Evolutionary conservation across 805 yeast species (phyloP), one percentile per base, ranked within the genome.

Genomic region (Yamadazyma olivae): DNA sequence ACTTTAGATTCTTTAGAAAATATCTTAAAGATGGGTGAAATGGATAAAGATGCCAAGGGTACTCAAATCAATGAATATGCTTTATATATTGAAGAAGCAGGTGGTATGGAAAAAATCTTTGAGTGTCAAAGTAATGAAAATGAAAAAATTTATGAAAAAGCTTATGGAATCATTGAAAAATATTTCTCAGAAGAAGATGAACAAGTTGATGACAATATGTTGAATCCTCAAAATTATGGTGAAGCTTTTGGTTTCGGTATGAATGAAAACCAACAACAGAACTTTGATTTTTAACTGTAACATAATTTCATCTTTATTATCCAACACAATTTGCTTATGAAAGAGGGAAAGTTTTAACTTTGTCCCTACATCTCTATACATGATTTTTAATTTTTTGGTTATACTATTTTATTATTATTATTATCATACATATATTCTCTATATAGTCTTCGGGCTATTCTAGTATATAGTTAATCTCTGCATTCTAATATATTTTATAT

Each of bases 41-140:
- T 81, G 63, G 96, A 89, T 56, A 86, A 80, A 64, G 96, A 89
- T 55, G 72, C 81, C 37, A 72, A 77, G 41, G 85, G 83, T 39
- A 59, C 81, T 13, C 62, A 73, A 33, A 74, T 80, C 53, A 93
- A 93, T 65, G 87, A 85, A 60, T 83, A 90, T 57, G 96, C 98
- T 18, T 75, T 89, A 44, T 88, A 67, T 67, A 85, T 93, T 56
- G 99, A 93, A 69, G 97, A 91, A 61, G 97, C 97, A 29, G 98
- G 97, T 53, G 99, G 99, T 45, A 83, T 89, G 80, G 98, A 93
- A 62, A 90, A 87, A 70, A 91, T 93, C 52, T 83, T 84, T 63
- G 88, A 86, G 43, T 85, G 95, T 59, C 99, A 93, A 73, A 79
- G 75, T 59, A 89, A 87, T 66, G 86, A 81, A 55, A 93, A 91